phyloP scores from a whole-genome alignment of 2,329 filamentous ascomycete species.

The Fusarium decemcellulare region DNA sequence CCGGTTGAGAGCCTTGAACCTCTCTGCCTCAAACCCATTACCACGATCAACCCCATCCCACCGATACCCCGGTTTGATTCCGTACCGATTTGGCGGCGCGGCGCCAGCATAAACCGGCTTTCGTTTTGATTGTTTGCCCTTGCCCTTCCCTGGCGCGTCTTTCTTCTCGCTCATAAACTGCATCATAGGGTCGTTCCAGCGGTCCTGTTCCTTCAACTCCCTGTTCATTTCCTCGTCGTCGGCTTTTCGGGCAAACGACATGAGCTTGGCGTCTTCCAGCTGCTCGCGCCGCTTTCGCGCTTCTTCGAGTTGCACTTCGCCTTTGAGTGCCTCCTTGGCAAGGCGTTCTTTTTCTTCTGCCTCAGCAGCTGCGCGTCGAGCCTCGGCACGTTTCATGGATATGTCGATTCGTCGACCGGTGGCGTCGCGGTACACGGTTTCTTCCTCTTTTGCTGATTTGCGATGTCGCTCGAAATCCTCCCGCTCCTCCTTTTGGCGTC shows the following conservation, averaged over 20 bases:
- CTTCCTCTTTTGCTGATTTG: conserved; percentile 68
- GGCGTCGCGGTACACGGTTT: conserved; percentile 96
- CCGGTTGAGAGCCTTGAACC: conserved; percentile 89
- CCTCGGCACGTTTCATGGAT: conserved; percentile 89
- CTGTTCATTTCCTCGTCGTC: conserved; percentile 91
- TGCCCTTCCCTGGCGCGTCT: conserved; percentile 42
- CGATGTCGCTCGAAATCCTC: conserved; percentile 62
- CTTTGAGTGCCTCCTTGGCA: conserved; percentile 80
- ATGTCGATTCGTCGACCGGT: conserved; percentile 95
- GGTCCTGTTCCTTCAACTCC: conserved; percentile 80
- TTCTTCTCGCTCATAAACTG: conserved; percentile 76
- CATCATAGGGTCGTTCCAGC: conserved; percentile 97
- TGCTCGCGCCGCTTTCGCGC: conserved; percentile 75
- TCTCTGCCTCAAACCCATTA: conserved; percentile 93
- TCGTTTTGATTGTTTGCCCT: conserved; percentile 53
- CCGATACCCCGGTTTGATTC: conserved; percentile 89
- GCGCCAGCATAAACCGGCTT: conserved; percentile 83
- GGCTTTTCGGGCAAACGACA: conserved; percentile 83
- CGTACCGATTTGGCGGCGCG: conserved; percentile 91
- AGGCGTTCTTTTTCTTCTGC: conserved; percentile 80
- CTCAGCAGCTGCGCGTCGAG: conserved; percentile 74
- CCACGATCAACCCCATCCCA: conserved; percentile 98
- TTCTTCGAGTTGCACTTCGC: conserved; percentile 85
- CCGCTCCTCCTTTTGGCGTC: conserved; percentile 76
- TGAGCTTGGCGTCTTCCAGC: conserved; percentile 84